Percentiles rank a stretch among this genome's conserved stretches.
Evolutionary conservation across 805 yeast species (phyloP).

Genomic region (Candida coleopterorum): DNA sequence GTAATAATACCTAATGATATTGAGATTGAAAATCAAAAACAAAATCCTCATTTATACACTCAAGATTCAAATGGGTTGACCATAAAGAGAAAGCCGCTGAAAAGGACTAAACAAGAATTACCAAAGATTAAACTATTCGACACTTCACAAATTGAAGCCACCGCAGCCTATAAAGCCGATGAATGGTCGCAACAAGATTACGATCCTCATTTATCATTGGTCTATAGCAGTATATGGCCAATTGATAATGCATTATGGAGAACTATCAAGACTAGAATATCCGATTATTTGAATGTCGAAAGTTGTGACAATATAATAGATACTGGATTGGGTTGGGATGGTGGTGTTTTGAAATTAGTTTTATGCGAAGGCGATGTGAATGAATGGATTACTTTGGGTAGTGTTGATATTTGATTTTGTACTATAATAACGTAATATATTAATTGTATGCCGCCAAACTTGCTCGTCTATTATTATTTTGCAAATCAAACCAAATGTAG

Average conservation of each 20-base stretch:
- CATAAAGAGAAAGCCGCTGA: slow-evolving; percentile 23
- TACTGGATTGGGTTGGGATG: slow-evolving; percentile 54
- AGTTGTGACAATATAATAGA: slow-evolving; percentile 29
- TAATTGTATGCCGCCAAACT: no score
- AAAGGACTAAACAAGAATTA: slow-evolving; percentile 11
- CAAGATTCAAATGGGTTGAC: slow-evolving; percentile 27
- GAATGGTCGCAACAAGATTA: slow-evolving; percentile 54
- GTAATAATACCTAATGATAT: slow-evolving; percentile 41
- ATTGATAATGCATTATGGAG: slow-evolving; percentile 62
- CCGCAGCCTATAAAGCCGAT: slow-evolving; percentile 45
- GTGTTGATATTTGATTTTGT: slow-evolving; percentile 36
- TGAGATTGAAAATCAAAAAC: slow-evolving; percentile 30
- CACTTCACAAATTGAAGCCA: slow-evolving; percentile 16
- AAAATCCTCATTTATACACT: slow-evolving; percentile 37
- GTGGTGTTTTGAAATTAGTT: slow-evolving; percentile 64
- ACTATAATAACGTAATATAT: slow-evolving; percentile 21
- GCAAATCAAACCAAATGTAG: no score
- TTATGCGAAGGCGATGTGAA: slow-evolving; percentile 67
- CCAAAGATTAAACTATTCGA: slow-evolving; percentile 20
- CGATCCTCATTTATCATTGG: slow-evolving; percentile 70
- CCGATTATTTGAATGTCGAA: slow-evolving; percentile 55
- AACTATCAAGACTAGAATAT: slow-evolving; percentile 59
- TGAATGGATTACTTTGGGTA: slow-evolving; percentile 65
- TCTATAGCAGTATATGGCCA: slow-evolving; percentile 61
- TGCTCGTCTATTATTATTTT: no score